Conservation (phyloP, 331 rosid genomes). For the Quercus phellos region DNA sequence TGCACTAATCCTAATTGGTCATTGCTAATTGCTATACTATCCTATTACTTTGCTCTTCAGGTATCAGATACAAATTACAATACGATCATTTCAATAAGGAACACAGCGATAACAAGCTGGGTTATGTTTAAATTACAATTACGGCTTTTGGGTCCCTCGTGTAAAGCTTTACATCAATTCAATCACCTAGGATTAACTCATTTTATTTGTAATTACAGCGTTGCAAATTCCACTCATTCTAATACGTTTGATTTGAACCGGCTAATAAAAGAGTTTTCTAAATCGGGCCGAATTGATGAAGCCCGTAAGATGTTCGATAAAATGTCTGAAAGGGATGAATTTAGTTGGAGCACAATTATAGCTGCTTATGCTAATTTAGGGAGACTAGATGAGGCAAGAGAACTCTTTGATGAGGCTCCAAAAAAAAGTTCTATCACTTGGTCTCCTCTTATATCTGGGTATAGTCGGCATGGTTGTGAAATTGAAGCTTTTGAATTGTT, state of each 20-base stretch:
- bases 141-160: constrained; percentile 8
- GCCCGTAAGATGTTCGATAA: constrained; percentile 63
- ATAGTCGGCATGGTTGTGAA: constrained; percentile 43
- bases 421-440: constrained; percentile 50
- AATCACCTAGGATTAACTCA: not conserved
- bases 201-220: constrained; percentile 6
- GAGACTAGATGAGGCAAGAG: constrained; percentile 48
- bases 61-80: not conserved
- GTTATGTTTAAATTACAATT: constrained; percentile 31
- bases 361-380: constrained; percentile 57
- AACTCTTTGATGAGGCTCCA: constrained; percentile 43
- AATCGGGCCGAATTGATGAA: constrained; percentile 46
- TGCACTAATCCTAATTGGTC: no score
- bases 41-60: no score
- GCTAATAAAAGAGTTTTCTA: constrained; percentile 36
- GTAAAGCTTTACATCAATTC: constrained; percentile 15
- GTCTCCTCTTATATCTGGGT: constrained; percentile 72
- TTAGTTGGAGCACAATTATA: constrained; percentile 68
- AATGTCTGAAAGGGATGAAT: constrained; percentile 58
- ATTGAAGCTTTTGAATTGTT: constrained; percentile 57
- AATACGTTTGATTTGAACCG: constrained; percentile 31
- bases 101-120: not conserved
- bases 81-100: not conserved
- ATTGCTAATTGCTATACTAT: no score
- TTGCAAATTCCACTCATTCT: constrained; percentile 18